A percentile compares a stretch with the other conserved stretches of the same genome.
Conservation (phyloP, 306 rosid species). For the Sophora flavescens region DNA sequence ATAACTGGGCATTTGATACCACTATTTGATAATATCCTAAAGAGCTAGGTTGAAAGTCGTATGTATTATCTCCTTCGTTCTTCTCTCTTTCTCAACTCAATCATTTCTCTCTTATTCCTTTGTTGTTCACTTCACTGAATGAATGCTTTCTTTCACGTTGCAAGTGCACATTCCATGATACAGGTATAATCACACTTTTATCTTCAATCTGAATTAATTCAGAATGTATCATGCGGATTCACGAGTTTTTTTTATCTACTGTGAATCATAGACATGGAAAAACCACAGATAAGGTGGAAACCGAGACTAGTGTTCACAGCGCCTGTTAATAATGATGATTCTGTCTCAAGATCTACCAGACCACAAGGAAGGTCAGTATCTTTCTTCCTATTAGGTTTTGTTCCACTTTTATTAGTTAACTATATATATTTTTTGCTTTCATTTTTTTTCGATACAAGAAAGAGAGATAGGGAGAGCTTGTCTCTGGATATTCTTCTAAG, state of each 20-base stretch:
- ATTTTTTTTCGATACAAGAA: too few species aligned
- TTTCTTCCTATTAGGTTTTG: too few species aligned
- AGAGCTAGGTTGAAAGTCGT: constrained; percentile 98
- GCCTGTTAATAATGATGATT: constrained; percentile 44
- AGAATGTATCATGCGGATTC: constrained; percentile 33
- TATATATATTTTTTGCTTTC: too few species aligned
- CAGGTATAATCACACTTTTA: constrained; percentile 50
- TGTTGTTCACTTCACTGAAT: neutral
- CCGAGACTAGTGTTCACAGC: constrained; percentile 47
- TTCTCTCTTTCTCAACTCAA: neutral
- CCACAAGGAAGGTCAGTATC: constrained; percentile 90
- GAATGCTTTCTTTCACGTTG: constrained; percentile 48
- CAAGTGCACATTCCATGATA: constrained; percentile 62
- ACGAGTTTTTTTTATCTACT: neutral
- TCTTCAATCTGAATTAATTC: neutral
- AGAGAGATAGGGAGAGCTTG: too few species aligned
- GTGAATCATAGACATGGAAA: constrained; percentile 45
- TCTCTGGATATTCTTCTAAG: too few species aligned
- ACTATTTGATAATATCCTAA: constrained; percentile 86
- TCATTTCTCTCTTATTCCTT: neutral
- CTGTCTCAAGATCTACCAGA: constrained; percentile 70
- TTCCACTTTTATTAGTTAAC: too few species aligned
- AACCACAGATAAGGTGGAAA: constrained; percentile 49
- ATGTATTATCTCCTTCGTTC: neutral
- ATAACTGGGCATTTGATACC: constrained; percentile 94